Conservation (phyloP, 1,284 basidiomycete genomes). For the Fomitopsis palustris region DNA sequence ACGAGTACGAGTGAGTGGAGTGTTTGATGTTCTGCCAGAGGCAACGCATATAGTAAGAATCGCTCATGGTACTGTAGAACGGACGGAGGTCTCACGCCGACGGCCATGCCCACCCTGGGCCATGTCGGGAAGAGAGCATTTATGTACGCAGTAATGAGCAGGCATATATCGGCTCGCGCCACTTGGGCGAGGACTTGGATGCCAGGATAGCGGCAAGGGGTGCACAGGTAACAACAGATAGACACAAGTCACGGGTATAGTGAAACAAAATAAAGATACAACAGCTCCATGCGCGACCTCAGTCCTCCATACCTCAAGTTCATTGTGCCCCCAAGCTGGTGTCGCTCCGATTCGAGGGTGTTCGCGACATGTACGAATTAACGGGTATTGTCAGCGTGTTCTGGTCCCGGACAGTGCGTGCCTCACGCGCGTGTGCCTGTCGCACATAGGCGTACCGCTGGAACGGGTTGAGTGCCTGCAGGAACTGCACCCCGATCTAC, state of each 20-base stretch:
- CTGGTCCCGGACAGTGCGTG: conserved; percentile 36
- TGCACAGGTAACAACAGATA: background rate
- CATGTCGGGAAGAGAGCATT: no score
- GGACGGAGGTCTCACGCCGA: no score
- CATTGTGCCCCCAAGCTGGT: conserved; percentile 31
- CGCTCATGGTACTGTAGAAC: no score
- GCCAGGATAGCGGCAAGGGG: no score
- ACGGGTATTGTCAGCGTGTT: conserved; percentile 36
- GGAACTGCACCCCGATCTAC: conserved; percentile 82
- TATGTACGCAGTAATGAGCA: no score
- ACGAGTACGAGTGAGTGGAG: no score
- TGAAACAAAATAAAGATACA: background rate
- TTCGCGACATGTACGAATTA: conserved; percentile 30
- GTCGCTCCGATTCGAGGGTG: conserved; percentile 48
- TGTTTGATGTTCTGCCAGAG: no score
- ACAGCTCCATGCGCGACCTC: background rate
- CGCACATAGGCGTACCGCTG: conserved; percentile 85
- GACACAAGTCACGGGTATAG: background rate
- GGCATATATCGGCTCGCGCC: no score
- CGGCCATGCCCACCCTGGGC: no score
- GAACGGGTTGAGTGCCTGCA: conserved; percentile 87
- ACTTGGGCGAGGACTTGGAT: no score
- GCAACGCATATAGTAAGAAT: no score
- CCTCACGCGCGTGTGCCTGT: conserved; percentile 62
- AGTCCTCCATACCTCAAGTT: background rate